phyloP scores from a whole-genome alignment of 306 rosid genomes.

The Vigna radiata region DNA sequence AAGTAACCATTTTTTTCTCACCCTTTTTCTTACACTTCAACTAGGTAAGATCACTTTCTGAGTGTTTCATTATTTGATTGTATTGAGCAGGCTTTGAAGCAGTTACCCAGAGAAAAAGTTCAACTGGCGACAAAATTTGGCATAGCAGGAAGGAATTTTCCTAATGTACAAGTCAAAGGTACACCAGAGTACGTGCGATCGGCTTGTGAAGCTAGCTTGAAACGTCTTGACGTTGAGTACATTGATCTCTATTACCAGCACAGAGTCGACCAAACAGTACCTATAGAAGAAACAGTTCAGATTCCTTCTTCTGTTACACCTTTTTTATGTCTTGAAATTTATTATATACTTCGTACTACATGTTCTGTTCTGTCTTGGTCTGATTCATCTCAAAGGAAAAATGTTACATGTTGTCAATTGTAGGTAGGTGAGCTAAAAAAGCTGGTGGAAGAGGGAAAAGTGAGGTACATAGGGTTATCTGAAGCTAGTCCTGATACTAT shows the following conservation, averaged over 20 bases:
- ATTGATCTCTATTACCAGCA: constrained; percentile 89
- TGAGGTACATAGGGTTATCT: constrained; percentile 73
- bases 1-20: constrained; percentile 45
- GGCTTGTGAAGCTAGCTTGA: constrained; percentile 80
- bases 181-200: constrained; percentile 74
- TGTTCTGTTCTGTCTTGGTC: background rate
- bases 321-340: background rate
- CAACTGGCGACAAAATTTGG: constrained; percentile 87
- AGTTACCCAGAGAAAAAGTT: constrained; percentile 67
- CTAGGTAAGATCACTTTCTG: background rate
- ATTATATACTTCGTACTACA: background rate
- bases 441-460: constrained; percentile 81
- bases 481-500: constrained; percentile 77
- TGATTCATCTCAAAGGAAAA: background rate
- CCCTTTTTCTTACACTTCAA: background rate
- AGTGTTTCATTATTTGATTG: constrained; percentile 4
- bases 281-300: constrained; percentile 78
- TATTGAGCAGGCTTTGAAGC: constrained; percentile 65
- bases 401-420: background rate
- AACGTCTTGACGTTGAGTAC: constrained; percentile 70
- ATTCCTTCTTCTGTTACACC: background rate
- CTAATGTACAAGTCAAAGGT: constrained; percentile 50
- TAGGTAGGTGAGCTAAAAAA: constrained; percentile 81
- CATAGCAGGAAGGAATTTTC: background rate
- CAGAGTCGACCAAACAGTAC: constrained; percentile 55